Base-by-base conservation (phyloP, 352 stramenopile genomes). In the Pythium inflatum region DNA sequence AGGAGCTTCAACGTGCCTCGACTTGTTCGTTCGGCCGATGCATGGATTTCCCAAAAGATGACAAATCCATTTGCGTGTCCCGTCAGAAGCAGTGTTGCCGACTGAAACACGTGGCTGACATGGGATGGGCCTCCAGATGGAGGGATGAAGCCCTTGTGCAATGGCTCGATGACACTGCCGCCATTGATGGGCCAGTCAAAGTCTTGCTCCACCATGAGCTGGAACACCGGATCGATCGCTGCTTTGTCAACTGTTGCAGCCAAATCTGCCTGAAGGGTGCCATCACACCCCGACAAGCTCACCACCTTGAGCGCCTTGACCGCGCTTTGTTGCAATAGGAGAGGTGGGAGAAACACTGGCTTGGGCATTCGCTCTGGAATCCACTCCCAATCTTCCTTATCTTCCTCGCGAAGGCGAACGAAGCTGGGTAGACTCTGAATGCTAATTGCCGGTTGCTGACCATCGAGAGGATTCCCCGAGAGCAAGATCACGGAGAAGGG, bases 311-410 rank as follows among this genome's bases (percentile, higher is more conserved):
- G 79, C 4, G 78, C 71, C 53, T 79, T 84, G 28, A 92, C 66
- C 18, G 79, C 68, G 24, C 80, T 92, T 5, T 79, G 34, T 46
- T 92, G 82, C 9, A 92, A 58, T n/a, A 86, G 50, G 5, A 78
- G 75, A 0, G 80, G 80, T 3, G 68, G 55, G 4, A 89, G 71
- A n/a, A 75, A 45, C 18, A 60, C 68, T 22, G 73, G 27, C 31
- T 75, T 70, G 12, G 82, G 74, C 24, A 84, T 50, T 14, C 73
- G 71, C 0, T 83, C 71, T 8, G 79, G 49, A 22, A 76, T 71
- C 87, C 87, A 94, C 25, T 89, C 79, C 82, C 84, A 92, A 25
- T 90, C 82, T 66, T 94, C 87, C 49, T 83, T 87, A 36, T 90
- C 81, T 7, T 75, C 76, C 18, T 84, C 79, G 18, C 75, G 75